phyloP scores from a whole-genome alignment of 2,329 filamentous ascomycete genomes.

The Neofusicoccum umdonicola region DNA sequence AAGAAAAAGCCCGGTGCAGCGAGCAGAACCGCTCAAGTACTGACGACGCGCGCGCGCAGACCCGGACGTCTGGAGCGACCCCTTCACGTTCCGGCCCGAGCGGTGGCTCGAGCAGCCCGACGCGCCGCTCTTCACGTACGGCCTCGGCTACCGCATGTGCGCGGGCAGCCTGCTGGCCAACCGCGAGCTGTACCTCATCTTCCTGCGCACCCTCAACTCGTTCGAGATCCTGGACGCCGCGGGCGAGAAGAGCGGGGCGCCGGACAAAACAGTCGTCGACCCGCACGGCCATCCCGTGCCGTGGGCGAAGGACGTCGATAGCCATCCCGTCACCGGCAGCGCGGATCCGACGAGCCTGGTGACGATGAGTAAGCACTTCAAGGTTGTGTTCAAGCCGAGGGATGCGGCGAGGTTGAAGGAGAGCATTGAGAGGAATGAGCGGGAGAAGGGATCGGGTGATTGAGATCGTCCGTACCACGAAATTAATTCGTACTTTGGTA shows the following conservation, averaged over 20 bases:
- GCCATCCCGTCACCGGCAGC: conserved; percentile 59
- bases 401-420: conserved; percentile 45
- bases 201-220: conserved; percentile 60
- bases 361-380: conserved; percentile 58
- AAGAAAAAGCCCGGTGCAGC: too few relatives aligned
- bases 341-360: conserved; percentile 63
- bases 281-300: not conserved
- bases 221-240: conserved; percentile 57
- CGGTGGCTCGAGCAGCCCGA: conserved; percentile 64
- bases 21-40: not conserved
- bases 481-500: too few relatives aligned
- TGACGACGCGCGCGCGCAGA: conserved; percentile 34
- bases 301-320: conserved; percentile 43
- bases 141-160: conserved; percentile 67
- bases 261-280: not conserved
- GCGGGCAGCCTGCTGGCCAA: conserved; percentile 63
- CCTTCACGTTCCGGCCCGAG: conserved; percentile 59
- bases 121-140: conserved; percentile 64
- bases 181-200: conserved; percentile 63
- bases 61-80: conserved; percentile 57
- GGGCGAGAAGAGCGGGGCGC: conserved; percentile 26
- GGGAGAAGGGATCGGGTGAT: conserved; percentile 9
- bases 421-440: conserved; percentile 30
- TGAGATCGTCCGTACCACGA: too few relatives aligned
- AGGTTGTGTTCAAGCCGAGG: conserved; percentile 58